A percentile compares a stretch with the other conserved stretches of the same genome.
These are phyloP conservation scores for Aeschynomene evenia DNA, from an alignment of 306 rosid genomes.

Conservation along the genomic window DNA sequence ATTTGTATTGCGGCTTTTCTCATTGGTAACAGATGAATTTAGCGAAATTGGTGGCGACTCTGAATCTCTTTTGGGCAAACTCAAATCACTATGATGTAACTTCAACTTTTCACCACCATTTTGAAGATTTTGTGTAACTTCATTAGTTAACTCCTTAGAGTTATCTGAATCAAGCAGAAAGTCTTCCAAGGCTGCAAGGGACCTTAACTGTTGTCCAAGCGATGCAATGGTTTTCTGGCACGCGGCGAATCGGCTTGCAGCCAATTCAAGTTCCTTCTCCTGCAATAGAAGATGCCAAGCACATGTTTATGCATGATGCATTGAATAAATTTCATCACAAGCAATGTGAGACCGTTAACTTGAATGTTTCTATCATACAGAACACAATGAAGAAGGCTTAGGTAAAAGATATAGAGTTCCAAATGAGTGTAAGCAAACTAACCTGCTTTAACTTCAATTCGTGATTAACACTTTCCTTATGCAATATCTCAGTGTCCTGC, in stretches of 20 bases:
- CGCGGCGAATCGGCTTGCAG: constrained; percentile 63
- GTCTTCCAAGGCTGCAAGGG: constrained; percentile 74
- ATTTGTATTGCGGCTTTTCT: constrained; percentile 32
- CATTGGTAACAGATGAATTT: constrained; percentile 31
- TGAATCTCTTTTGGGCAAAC: constrained; percentile 28
- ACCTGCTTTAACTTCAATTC: constrained; percentile 67
- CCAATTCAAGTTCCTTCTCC: constrained; percentile 75
- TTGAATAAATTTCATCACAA: not conserved
- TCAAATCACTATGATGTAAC: constrained; percentile 21
- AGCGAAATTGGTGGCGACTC: constrained; percentile 32
- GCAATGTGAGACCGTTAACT: not conserved
- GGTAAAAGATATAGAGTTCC: not conserved
- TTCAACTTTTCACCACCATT: constrained; percentile 31
- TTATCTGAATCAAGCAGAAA: constrained; percentile 52
- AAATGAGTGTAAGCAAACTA: constrained; percentile 29
- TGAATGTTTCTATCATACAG: not conserved
- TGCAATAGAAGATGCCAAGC: constrained; percentile 38
- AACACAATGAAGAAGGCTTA: constrained; percentile 2
- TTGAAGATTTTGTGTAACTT: constrained; percentile 23
- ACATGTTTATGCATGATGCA: constrained; percentile 15
- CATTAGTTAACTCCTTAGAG: constrained; percentile 29
- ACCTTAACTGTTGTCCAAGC: constrained; percentile 62
- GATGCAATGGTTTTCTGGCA: constrained; percentile 86
- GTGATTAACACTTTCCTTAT: constrained; percentile 21
- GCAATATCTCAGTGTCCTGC: constrained; percentile 41